Base-by-base conservation (phyloP, 768 basidiomycete species). In the Suillus weaverae region DNA sequence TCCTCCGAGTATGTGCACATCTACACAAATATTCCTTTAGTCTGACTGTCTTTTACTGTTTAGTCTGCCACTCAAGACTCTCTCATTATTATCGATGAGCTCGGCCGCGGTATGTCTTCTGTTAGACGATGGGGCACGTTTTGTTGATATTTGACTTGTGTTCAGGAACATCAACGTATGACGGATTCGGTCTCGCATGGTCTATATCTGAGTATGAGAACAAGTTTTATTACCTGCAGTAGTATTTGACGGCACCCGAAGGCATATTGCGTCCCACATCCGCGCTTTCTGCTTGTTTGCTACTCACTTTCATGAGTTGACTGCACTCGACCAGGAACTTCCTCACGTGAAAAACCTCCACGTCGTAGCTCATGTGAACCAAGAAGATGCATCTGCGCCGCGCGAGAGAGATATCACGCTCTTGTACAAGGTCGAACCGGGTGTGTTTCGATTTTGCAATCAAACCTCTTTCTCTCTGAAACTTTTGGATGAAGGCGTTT, bases 121-220 rank as follows among this genome's bases (percentile, higher is more conserved):
- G 30, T 10, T 20, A 11, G 11, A 5, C 10, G 22, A 35, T n/a
- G 10, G 2, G 44, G 50, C 5, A 10, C n/a, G 4, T n/a, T 4
- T 6, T 33, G 5, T n/a, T 7, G 13, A n/a, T 3, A 48, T 64
- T 69, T 39, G 51, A 66, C n/a, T 48, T 22, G 1, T 43, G n/a
- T 68, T 41, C 64, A 91, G 91, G 96, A 7, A 97, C 96, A 1
- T 97, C 96, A 0, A 98, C 97, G 0, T 97, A 97, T 68, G 97
- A 99, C 74, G 97, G 97, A 6, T 98, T 98, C 70, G 97, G 96
- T 7, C 84, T 99, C 7, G 97, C 97, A 0, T 99, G 97, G 97
- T 95, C 97, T 1, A 99, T 99, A 70, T 97, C 95, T 60, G 97
- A 99, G 96, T 96, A 75, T 65, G 86, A 75, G 33, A 46, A 22